phyloP scores from a whole-genome alignment of 2,329 filamentous ascomycete genomes.

The Ceratocystis destructans region DNA sequence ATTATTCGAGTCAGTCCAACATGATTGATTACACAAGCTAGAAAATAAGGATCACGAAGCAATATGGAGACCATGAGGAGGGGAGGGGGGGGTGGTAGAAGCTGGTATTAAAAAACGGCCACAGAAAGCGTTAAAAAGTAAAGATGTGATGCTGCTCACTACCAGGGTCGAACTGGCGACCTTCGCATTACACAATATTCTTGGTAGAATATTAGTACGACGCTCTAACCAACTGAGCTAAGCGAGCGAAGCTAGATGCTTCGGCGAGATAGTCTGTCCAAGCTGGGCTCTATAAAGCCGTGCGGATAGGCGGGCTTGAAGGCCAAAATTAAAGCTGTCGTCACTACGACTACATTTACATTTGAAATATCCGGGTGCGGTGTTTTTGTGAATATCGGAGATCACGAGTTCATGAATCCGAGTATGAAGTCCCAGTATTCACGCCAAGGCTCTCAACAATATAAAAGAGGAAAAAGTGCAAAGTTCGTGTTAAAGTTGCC shows the following conservation, averaged over 20 bases:
- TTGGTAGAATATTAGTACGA: constrained; percentile 18
- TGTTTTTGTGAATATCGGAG: no score
- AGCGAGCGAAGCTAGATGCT: constrained; percentile 13
- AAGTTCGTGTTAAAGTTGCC: neutral
- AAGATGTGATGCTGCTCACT: constrained; percentile 12
- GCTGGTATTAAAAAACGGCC: neutral
- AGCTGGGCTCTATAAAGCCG: no score
- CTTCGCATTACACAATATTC: constrained; percentile 17
- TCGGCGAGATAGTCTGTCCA: neutral
- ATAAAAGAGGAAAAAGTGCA: neutral
- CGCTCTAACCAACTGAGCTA: constrained; percentile 19
- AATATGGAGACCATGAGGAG: neutral
- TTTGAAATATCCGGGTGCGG: no score
- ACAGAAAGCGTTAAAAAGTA: no score
- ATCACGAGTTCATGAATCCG: no score
- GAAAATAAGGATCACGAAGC: neutral
- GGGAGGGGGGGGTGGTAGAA: neutral
- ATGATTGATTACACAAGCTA: neutral
- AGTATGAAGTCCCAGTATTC: no score
- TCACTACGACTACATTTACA: no score
- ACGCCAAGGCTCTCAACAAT: neutral
- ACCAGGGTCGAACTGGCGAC: constrained; percentile 19
- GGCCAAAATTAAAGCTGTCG: no score
- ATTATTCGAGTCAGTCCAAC: neutral
- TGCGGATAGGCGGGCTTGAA: no score